Evolutionary conservation across 108 stramenopile genomes (phyloP), one percentile per base, ranked within the genome.

Genomic region (Parietichytrium sp.): DNA sequence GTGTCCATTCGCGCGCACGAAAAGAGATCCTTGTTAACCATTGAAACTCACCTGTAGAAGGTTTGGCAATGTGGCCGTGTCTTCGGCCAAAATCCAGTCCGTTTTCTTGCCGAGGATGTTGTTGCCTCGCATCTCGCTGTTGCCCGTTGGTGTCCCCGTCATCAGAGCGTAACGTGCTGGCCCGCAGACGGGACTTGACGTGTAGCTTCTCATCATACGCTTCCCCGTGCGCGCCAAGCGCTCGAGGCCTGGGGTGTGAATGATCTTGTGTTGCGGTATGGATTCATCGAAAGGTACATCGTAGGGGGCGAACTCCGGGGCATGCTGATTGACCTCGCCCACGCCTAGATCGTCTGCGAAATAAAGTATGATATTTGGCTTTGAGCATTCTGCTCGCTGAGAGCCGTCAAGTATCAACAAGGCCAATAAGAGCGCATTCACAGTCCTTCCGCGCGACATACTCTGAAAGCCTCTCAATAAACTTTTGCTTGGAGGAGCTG

Each of bases 301-400:
- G 61, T 72, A 72, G 33, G 45, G 38, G 0, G 61, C 61, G 38
- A 33, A 72, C 20, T 72, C 29, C 0, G 61, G 61, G 2, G 20
- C 25, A 16, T 72, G 61, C 61, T 72, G 61, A 25, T 72, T 72
- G 23, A 72, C 61, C 61, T 72, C 61, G 61, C 61, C 61, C 10
- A 72, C 20, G 42, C 61, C 61, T 12, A 72, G 33, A 27, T 72
- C 61, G 20, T 72, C 61, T 6, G 61, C 42, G 45, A 45, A 25
- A 25, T 72, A 72, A 10, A 72, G 20, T 23, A 72, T 72, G 45
- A 72, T 72, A 25, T 72, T 72, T 27, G 61, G 61, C 61, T 72
- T 72, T n/a, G n/a, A n/a, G n/a, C n/a, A n/a, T n/a, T n/a, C n/a
- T n/a, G n/a, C n/a, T n/a, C n/a, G n/a, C n/a, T n/a, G n/a, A n/a